phyloP scores from a whole-genome alignment of 177 flowering plant genomes.

The Telopea speciosissima region DNA sequence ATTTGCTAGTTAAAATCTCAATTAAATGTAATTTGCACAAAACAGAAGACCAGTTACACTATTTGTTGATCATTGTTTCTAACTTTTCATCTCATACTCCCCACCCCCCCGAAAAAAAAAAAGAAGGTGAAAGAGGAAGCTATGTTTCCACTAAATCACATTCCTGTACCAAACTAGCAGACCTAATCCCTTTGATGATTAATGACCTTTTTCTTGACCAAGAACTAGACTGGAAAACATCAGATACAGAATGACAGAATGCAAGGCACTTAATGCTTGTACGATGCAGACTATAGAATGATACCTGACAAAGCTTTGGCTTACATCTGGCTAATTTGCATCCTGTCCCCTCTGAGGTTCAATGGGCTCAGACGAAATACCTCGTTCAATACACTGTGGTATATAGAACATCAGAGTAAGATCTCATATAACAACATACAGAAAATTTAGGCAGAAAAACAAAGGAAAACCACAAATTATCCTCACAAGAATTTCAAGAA shows the following conservation, averaged over 20 bases:
- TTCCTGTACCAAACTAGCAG: not conserved
- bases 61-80: too few relatives aligned
- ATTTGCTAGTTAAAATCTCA: not conserved
- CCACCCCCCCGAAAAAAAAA: too few relatives aligned
- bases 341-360: not conserved
- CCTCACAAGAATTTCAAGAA: not conserved
- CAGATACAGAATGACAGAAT: not conserved
- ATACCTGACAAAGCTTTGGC: not conserved
- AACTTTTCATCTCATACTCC: too few relatives aligned
- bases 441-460: not conserved
- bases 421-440: too few relatives aligned
- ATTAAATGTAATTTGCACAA: not conserved
- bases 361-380: not conserved
- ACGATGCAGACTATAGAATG: not conserved
- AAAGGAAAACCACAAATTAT: not conserved
- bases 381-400: slow-evolving; percentile 1
- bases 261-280: not conserved
- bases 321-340: not conserved
- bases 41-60: too few relatives aligned
- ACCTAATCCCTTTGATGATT: not conserved
- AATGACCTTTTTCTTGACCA: not conserved
- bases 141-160: not conserved
- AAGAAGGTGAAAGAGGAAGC: too few relatives aligned
- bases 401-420: not conserved
- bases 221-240: not conserved